These are phyloP conservation scores for Penicillium coprophilum DNA, from an alignment of 495 filamentous ascomycete genomes.

Conservation along the genomic window DNA sequence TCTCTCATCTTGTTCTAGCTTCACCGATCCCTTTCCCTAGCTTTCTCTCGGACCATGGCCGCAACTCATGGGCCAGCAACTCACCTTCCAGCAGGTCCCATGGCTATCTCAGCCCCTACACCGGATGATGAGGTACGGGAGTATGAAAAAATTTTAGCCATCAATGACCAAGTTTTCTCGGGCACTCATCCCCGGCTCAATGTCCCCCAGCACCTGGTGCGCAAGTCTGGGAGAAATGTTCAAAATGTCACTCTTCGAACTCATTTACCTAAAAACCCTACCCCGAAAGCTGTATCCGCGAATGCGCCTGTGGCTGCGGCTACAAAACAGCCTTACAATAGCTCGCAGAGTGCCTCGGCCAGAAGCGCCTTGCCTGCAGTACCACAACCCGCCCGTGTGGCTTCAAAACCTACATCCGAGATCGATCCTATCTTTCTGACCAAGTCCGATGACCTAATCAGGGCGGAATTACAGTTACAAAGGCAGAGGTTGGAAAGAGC, in stretches of 20 bases:
- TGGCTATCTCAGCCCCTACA: conserved; percentile 32
- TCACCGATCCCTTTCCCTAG: conserved; percentile 12
- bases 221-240: conserved; percentile 45
- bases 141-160: conserved; percentile 71
- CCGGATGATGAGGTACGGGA: conserved; percentile 43
- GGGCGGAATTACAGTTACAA: conserved; percentile 77
- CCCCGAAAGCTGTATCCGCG: conserved; percentile 27
- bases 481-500: conserved; percentile 75
- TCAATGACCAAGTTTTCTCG: conserved; percentile 73
- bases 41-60: conserved; percentile 36
- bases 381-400: conserved; percentile 37
- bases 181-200: conserved; percentile 75
- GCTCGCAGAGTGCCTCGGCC: conserved; percentile 32
- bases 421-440: conserved; percentile 79
- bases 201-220: conserved; percentile 58
- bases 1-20: conserved; percentile 7
- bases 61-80: conserved; percentile 32
- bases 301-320: conserved; percentile 31
- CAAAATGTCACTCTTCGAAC: conserved; percentile 24
- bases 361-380: conserved; percentile 30
- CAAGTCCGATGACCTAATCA: conserved; percentile 80
- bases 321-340: conserved; percentile 28
- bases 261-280: conserved; percentile 28
- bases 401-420: conserved; percentile 42
- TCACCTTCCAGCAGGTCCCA: conserved; percentile 39